Evolutionary conservation across 2,329 filamentous ascomycete species (phyloP).

Genomic region (Stagonosporopsis chrysanthemi): DNA sequence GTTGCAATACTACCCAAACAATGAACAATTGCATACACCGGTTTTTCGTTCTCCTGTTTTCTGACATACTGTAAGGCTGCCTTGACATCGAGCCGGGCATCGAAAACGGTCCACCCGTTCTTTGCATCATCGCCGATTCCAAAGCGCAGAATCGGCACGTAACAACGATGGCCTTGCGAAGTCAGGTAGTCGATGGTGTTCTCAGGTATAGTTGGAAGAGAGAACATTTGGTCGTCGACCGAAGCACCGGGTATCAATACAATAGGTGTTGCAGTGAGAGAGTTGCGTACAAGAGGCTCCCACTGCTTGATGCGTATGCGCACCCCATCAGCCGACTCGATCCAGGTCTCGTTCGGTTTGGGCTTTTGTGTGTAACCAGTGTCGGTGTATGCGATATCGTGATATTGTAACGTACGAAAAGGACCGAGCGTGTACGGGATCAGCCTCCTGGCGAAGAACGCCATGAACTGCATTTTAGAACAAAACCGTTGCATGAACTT

Average conservation of each 20-base stretch:
- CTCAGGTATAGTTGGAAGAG: constrained; percentile 68
- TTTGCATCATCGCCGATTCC: constrained; percentile 61
- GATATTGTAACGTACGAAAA: not conserved
- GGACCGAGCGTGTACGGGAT: not conserved
- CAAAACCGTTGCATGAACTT: not conserved
- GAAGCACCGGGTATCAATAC: constrained; percentile 69
- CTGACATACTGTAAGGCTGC: constrained; percentile 65
- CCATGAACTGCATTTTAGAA: not conserved
- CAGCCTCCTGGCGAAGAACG: not conserved
- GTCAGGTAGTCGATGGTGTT: constrained; percentile 71
- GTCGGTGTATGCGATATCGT: not conserved
- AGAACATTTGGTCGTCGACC: constrained; percentile 69
- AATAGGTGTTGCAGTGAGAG: constrained; percentile 44
- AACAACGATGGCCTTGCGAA: constrained; percentile 67
- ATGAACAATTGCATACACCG: constrained; percentile 67
- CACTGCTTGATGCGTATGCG: constrained; percentile 1
- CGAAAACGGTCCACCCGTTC: constrained; percentile 65
- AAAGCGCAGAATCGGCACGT: constrained; percentile 65
- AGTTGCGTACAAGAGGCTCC: not conserved
- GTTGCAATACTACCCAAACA: constrained; percentile 70
- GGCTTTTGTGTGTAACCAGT: not conserved
- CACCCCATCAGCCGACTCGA: not conserved
- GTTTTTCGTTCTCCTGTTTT: constrained; percentile 27
- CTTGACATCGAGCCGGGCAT: constrained; percentile 65
- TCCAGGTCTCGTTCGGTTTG: not conserved